Evolutionary conservation across 2,329 filamentous ascomycete species (phyloP).

Genomic region (Capronia coronata): DNA sequence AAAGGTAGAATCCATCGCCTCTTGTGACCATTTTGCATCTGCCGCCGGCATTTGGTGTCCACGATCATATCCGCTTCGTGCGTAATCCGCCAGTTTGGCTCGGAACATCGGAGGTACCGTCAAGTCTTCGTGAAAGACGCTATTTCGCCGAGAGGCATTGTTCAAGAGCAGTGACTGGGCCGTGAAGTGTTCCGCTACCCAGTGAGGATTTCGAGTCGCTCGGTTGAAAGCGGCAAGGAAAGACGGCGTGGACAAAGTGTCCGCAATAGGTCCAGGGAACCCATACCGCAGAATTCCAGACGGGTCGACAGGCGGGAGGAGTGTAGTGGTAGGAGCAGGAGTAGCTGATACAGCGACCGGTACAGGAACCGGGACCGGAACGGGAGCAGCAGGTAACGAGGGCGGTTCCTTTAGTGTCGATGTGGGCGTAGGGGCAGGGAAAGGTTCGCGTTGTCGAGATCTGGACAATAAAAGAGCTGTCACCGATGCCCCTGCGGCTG

Average conservation of each 20-base stretch:
- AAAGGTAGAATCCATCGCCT: constrained; percentile 93
- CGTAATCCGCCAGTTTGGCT: constrained; percentile 87
- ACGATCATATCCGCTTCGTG: constrained; percentile 86
- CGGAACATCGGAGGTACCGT: constrained; percentile 78
- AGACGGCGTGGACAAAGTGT: constrained; percentile 68
- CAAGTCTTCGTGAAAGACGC: constrained; percentile 73
- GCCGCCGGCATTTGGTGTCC: constrained; percentile 96
- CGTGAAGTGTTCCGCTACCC: constrained; percentile 96
- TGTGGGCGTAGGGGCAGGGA: constrained; percentile 29
- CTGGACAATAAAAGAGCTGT: constrained; percentile 62
- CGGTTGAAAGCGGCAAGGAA: constrained; percentile 87
- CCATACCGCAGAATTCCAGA: constrained; percentile 75
- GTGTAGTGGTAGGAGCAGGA: constrained; percentile 23
- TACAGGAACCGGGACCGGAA: constrained; percentile 30
- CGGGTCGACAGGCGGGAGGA: constrained; percentile 58
- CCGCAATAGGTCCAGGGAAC: constrained; percentile 83
- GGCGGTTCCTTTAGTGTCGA: constrained; percentile 6
- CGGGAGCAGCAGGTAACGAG: constrained; percentile 33
- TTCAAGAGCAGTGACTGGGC: constrained; percentile 68
- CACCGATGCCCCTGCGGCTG: constrained; percentile 67
- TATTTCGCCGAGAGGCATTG: constrained; percentile 77
- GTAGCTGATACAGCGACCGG: constrained; percentile 29
- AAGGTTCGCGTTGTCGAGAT: constrained; percentile 36
- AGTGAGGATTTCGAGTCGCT: constrained; percentile 81
- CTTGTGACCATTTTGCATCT: constrained; percentile 90